Conservation (phyloP, 2,329 filamentous ascomycete species). For the Penicillium sp. region DNA sequence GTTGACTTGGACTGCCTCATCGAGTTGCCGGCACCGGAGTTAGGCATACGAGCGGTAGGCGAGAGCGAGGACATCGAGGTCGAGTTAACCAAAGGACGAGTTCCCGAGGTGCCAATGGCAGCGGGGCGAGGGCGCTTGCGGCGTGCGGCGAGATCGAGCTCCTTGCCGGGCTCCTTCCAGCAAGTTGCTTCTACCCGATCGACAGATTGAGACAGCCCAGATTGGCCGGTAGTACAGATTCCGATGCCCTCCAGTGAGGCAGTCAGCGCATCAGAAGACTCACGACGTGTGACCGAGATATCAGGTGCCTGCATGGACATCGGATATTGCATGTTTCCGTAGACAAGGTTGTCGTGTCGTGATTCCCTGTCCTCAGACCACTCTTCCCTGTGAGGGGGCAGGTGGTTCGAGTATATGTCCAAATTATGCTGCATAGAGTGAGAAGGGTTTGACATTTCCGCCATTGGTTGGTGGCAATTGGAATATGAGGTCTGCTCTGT, state of each 20-base stretch:
- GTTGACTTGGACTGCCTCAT: slow-evolving; percentile 49
- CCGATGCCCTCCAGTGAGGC: slow-evolving; percentile 38
- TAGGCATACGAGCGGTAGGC: slow-evolving; percentile 39
- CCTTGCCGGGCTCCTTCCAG: slow-evolving; percentile 42
- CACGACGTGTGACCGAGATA: slow-evolving; percentile 31
- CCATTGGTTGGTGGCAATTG: slow-evolving; percentile 23
- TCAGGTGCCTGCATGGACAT: slow-evolving; percentile 33
- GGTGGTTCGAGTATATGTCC: slow-evolving; percentile 20
- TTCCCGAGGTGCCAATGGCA: slow-evolving; percentile 45
- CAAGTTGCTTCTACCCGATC: slow-evolving; percentile 27
- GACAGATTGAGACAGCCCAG: slow-evolving; percentile 29
- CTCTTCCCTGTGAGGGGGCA: slow-evolving; percentile 23
- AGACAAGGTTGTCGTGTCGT: slow-evolving; percentile 29
- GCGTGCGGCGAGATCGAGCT: slow-evolving; percentile 48
- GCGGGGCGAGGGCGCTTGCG: slow-evolving; percentile 49
- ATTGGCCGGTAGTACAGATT: slow-evolving; percentile 30
- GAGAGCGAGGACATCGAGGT: slow-evolving; percentile 45
- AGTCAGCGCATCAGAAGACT: slow-evolving; percentile 37
- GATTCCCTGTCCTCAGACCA: slow-evolving; percentile 30
- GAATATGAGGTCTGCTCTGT: slow-evolving; percentile 25
- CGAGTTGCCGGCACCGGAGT: slow-evolving; percentile 37
- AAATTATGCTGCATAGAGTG: slow-evolving; percentile 18
- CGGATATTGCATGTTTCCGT: slow-evolving; percentile 35
- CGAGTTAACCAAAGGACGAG: slow-evolving; percentile 40
- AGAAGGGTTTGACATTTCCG: slow-evolving; percentile 17